Percentiles rank a stretch among this genome's conserved stretches.
These are phyloP conservation scores for Dryadomyces quercivorus DNA, from an alignment of 2,329 filamentous ascomycete genomes.

Conservation along the genomic window DNA sequence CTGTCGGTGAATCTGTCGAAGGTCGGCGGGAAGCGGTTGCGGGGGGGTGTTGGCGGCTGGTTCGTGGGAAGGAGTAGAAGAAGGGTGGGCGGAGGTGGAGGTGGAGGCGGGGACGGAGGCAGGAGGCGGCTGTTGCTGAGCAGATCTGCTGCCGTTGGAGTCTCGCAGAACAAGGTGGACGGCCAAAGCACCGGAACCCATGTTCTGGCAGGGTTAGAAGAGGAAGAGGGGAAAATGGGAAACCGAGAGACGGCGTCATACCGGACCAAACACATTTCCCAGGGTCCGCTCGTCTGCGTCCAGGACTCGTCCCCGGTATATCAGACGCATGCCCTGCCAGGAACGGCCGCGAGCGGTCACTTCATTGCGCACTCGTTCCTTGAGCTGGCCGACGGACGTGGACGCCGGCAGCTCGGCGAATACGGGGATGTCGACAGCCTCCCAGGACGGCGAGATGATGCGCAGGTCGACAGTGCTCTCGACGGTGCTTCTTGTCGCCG, in stretches of 20 bases:
- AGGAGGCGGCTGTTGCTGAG: background rate
- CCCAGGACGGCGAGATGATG: conserved; percentile 8
- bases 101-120: background rate
- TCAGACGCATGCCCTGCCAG: conserved; percentile 7
- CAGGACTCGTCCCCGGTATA: conserved; percentile 11
- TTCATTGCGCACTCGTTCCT: conserved; percentile 3
- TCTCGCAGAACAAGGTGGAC: conserved; percentile 8
- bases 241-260: conserved; percentile 1
- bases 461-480: conserved; percentile 5
- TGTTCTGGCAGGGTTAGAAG: background rate
- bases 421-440: conserved; percentile 6
- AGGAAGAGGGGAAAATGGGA: background rate
- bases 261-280: conserved; percentile 8
- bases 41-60: background rate
- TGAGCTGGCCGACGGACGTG: conserved; percentile 7
- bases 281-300: conserved; percentile 6
- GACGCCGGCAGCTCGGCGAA: conserved; percentile 2
- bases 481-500: background rate
- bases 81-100: background rate
- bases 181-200: background rate
- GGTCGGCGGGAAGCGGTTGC: background rate
- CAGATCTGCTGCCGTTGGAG: background rate
- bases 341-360: conserved; percentile 3
- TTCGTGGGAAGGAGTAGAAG: background rate
- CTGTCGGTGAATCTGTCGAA: background rate